Conservation (phyloP, 768 basidiomycete species). For the Hericium coralloides region DNA sequence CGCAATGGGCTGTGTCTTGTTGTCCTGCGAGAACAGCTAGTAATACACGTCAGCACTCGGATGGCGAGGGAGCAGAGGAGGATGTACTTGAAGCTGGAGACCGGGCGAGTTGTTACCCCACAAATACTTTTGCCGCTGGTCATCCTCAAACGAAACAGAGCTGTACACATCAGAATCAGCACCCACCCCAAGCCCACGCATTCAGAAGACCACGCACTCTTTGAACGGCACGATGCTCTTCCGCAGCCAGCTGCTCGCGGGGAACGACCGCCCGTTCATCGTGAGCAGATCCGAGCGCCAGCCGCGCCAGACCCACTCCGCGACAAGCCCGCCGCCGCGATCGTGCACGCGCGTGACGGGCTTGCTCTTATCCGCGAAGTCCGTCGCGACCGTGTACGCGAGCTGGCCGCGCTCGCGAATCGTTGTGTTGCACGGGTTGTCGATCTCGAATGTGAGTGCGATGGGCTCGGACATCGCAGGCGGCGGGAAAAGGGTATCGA, state of each 20-base stretch:
- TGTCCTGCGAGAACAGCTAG: slow-evolving; percentile 9
- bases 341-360: slow-evolving; percentile 9
- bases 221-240: slow-evolving; percentile 13
- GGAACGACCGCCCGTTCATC: slow-evolving; percentile 1
- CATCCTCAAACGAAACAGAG: slow-evolving; percentile 9
- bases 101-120: slow-evolving; percentile 12
- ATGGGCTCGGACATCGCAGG: not conserved
- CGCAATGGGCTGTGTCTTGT: slow-evolving; percentile 12
- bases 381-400: slow-evolving; percentile 10
- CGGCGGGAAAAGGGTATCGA: not conserved
- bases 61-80: too few species aligned
- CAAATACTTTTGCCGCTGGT: slow-evolving; percentile 4
- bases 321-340: slow-evolving; percentile 7
- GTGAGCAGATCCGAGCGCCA: slow-evolving; percentile 13
- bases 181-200: not conserved
- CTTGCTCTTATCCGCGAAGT: slow-evolving; percentile 3
- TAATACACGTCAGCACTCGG: not conserved
- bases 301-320: slow-evolving; percentile 14
- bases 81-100: slow-evolving; percentile 4
- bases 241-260: slow-evolving; percentile 13
- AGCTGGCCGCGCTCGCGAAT: slow-evolving; percentile 6
- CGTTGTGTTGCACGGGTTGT: slow-evolving; percentile 14
- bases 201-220: not conserved
- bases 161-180: not conserved
- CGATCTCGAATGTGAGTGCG: slow-evolving; percentile 5